These are phyloP conservation scores for Dothideomycetidae sp. DNA, from an alignment of 2,329 filamentous ascomycete species.

Conservation along the genomic window DNA sequence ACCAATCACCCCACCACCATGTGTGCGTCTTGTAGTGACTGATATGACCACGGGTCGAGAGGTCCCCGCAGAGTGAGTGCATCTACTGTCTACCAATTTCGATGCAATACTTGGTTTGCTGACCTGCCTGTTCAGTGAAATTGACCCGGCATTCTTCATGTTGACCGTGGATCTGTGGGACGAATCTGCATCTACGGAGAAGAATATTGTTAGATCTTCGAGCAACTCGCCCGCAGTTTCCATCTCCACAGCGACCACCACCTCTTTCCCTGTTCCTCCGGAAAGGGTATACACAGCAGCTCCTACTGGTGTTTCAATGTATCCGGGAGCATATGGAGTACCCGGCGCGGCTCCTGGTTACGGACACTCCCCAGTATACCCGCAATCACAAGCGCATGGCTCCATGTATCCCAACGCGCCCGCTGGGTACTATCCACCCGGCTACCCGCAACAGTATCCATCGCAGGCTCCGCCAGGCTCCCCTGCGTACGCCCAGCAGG, in stretches of 20 bases:
- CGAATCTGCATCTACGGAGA: slow-evolving; percentile 44
- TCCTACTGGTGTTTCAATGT: slow-evolving; percentile 4
- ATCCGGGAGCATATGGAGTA: slow-evolving; percentile 5
- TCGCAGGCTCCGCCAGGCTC: slow-evolving; percentile 8
- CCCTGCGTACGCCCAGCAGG: slow-evolving; percentile 9
- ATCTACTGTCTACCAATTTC: background rate
- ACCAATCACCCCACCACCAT: slow-evolving; percentile 90
- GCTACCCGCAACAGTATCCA: slow-evolving; percentile 4
- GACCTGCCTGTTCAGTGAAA: slow-evolving; percentile 25
- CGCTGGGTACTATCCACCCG: slow-evolving; percentile 3
- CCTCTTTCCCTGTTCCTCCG: slow-evolving; percentile 53
- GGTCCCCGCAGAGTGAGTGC: slow-evolving; percentile 37
- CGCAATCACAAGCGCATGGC: slow-evolving; percentile 4
- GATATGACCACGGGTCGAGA: slow-evolving; percentile 64
- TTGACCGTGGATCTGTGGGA: slow-evolving; percentile 58
- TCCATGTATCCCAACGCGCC: slow-evolving; percentile 6
- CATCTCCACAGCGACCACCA: slow-evolving; percentile 67
- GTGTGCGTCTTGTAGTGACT: slow-evolving; percentile 67
- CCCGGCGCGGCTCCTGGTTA: slow-evolving; percentile 8
- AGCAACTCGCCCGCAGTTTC: slow-evolving; percentile 49
- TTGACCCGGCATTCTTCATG: slow-evolving; percentile 54
- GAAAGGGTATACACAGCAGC: slow-evolving; percentile 8
- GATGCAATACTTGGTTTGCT: background rate
- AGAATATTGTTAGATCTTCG: slow-evolving; percentile 54
- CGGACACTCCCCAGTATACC: slow-evolving; percentile 1